Evolutionary conservation across 1,139 yeast species (phyloP).

Genomic region (Magnusiomyces ingens): DNA sequence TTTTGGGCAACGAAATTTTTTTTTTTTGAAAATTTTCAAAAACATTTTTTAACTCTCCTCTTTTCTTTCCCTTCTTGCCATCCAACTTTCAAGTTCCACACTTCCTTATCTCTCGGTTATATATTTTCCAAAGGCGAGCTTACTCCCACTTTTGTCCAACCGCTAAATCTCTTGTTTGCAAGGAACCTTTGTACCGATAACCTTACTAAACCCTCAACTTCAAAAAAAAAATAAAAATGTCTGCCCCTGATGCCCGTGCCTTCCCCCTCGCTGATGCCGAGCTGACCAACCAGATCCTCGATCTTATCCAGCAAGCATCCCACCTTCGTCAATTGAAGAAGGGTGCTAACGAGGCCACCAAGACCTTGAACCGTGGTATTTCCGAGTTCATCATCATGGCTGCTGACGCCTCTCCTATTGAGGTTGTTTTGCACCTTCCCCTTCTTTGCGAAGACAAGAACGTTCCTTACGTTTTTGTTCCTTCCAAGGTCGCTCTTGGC

Average conservation of each 20-base stretch:
- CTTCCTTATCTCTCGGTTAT: not conserved
- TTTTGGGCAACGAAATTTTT: not conserved
- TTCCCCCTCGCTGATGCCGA: conserved; percentile 98
- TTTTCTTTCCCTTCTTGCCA: not conserved
- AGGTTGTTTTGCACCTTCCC: conserved; percentile 95
- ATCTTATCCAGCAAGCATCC: conserved; percentile 96
- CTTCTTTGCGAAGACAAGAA: conserved; percentile 98
- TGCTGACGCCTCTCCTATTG: conserved; percentile 99
- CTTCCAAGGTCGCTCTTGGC: conserved; percentile 97
- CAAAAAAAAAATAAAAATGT: conserved; percentile 20
- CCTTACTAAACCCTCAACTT: not conserved
- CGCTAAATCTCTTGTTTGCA: conserved; percentile 2
- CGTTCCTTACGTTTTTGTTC: conserved; percentile 98
- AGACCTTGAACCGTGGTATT: conserved; percentile 99
- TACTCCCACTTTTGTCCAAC: not conserved
- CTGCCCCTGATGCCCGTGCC: conserved; percentile 48
- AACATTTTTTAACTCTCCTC: not conserved
- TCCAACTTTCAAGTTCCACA: not conserved
- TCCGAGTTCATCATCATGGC: conserved; percentile 99
- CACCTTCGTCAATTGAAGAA: conserved; percentile 97
- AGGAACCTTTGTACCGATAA: conserved; percentile 7
- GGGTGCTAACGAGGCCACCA: conserved; percentile 99
- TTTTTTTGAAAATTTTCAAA: not conserved
- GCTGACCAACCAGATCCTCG: conserved; percentile 93
- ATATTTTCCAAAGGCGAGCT: conserved; percentile 2